Evolutionary conservation across 768 basidiomycete species (phyloP), one percentile per base, ranked within the genome.

Genomic region (Lactifluus pinguis): DNA sequence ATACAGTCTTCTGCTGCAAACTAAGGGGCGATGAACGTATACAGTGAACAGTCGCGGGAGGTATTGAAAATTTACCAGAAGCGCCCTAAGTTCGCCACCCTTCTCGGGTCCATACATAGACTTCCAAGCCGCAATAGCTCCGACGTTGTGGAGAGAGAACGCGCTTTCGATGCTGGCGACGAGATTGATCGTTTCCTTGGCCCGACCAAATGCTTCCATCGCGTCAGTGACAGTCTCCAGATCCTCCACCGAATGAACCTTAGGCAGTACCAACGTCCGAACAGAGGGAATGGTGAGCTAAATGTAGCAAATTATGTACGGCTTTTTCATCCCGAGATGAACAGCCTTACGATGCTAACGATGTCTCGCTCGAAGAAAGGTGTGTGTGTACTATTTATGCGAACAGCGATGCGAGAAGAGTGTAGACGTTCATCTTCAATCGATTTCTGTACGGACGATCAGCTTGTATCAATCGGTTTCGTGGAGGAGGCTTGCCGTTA

Each of bases 1-100:
- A 64, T 71, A 93, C 92, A 95, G 68, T 98, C 94, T 75, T 98
- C 94, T 21, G 93, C 91, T 3, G 91, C 94, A 71, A 97, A 98
- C 94, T 95, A 44, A 17, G 49, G 1, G 15, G 29, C 32, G 13
- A 36, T 55, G 19, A 59, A 32, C 47, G 25, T 25, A 51, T 19
- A 25, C n/a, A 3, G 32, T 15, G n/a, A 25, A 19, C n/a, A 49
- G 14, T 15, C 11, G 19, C 21, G 21, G 49, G 32, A 41, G 59
- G n/a, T 30, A 55, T 50, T 50, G 25, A 48, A 39, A 55, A 32
- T 74, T 58, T 69, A 87, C 88, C 69, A 93, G 73, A 50, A 94
- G 74, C 8, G 85, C 87, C 52, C 74, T 77, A 54, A 95, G 68
- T 34, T 69, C 67, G 13, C 86, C 83, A 17, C 85, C 86, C 7